Conservation (phyloP, 2,329 filamentous ascomycete species). For the Calonectria naviculata region DNA sequence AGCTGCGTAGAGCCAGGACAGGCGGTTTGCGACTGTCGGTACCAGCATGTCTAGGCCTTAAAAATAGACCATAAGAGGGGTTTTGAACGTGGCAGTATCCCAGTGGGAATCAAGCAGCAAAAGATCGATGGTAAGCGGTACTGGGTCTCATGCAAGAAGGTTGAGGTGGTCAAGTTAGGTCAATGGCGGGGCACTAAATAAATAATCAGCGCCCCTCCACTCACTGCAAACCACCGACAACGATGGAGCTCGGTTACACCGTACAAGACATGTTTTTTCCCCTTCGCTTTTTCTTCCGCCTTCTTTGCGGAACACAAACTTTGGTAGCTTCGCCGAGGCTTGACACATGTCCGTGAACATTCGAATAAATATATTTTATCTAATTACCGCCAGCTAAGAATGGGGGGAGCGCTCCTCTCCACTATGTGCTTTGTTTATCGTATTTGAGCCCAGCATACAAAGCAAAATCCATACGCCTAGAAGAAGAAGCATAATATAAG, state of each 20-base stretch:
- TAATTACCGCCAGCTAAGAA: too few relatives aligned
- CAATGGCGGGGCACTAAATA: not conserved
- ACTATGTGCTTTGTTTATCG: too few relatives aligned
- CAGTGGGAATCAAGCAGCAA: not conserved
- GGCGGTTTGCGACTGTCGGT: constrained; percentile 46
- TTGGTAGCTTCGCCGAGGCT: not conserved
- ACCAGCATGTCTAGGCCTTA: constrained; percentile 47
- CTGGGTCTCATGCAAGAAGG: not conserved
- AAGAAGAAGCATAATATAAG: too few relatives aligned
- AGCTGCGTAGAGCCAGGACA: constrained; percentile 56
- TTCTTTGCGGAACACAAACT: not conserved
- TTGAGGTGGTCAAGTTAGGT: not conserved
- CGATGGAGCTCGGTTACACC: not conserved
- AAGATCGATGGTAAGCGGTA: not conserved
- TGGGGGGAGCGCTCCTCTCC: too few relatives aligned
- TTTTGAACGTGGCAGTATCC: not conserved
- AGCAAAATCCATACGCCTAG: too few relatives aligned
- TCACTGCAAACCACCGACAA: not conserved
- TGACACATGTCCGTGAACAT: not conserved
- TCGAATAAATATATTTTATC: too few relatives aligned
- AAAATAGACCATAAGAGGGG: not conserved
- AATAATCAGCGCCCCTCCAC: not conserved
- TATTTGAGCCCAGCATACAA: too few relatives aligned
- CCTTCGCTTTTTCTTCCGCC: not conserved
- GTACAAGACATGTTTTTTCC: not conserved